These are phyloP conservation scores for Podospora bellae-mahoneyi DNA, from an alignment of 495 filamentous ascomycete genomes.

Conservation along the genomic window DNA sequence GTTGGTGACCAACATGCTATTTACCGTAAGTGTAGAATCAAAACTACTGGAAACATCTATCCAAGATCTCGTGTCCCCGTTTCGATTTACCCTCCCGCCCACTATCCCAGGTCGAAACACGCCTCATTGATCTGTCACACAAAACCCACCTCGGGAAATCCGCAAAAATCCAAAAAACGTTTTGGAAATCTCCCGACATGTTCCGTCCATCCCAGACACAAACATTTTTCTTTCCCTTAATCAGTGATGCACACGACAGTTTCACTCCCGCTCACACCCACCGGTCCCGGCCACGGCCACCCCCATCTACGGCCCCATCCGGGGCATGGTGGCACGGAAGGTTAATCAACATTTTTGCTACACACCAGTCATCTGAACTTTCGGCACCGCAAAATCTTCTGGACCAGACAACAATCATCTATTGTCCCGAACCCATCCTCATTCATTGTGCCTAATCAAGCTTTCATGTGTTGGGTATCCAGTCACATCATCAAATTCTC, in stretches of 20 bases:
- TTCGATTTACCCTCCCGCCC: neutral
- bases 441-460: neutral
- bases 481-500: neutral
- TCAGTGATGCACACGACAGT: neutral
- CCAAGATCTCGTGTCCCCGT: neutral
- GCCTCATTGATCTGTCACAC: neutral
- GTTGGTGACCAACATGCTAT: no score
- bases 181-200: neutral
- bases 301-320: neutral
- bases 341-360: neutral
- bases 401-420: neutral
- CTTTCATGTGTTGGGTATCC: neutral
- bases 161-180: neutral
- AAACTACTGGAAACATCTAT: neutral
- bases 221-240: neutral
- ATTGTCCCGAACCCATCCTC: neutral
- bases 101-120: neutral
- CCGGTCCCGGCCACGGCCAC: no score
- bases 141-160: neutral
- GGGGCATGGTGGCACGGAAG: neutral
- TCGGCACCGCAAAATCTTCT: neutral
- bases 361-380: neutral
- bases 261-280: neutral
- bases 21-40: neutral
- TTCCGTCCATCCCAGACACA: neutral